Evolutionary conservation across 257 asterid species (phyloP).

Genomic region (Solanum medicagineum): DNA sequence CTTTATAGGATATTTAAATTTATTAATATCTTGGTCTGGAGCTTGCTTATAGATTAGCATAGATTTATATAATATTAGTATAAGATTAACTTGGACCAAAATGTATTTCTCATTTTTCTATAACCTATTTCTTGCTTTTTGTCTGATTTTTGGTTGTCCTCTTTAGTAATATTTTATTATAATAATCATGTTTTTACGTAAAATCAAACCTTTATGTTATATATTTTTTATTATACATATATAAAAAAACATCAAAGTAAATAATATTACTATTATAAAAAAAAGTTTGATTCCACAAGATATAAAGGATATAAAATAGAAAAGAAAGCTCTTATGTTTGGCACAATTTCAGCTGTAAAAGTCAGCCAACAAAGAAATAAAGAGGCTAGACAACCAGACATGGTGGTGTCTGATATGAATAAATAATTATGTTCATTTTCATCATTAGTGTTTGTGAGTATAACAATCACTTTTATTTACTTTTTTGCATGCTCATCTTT

Average conservation of each 20-base stretch:
- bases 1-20: not conserved
- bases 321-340: not conserved
- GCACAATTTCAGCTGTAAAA: conserved; percentile 12
- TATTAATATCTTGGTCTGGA: not conserved
- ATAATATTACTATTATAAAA: not conserved
- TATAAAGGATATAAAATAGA: not conserved
- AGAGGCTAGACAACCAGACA: not conserved
- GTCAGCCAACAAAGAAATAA: not conserved
- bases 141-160: too few species aligned
- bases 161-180: not conserved
- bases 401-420: not conserved
- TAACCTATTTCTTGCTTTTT: too few species aligned
- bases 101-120: not conserved
- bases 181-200: not conserved
- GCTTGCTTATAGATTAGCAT: not conserved
- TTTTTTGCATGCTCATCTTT: conserved; percentile 4
- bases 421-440: not conserved
- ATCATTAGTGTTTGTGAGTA: conserved; percentile 1
- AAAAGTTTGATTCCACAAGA: not conserved
- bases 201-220: not conserved
- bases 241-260: not conserved
- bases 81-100: not conserved
- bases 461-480: not conserved
- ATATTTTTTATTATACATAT: not conserved
- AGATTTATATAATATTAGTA: not conserved